A percentile compares a stretch with the other conserved stretches of the same genome.
Evolutionary conservation across 1,284 basidiomycete genomes (phyloP).

Genomic region (Rhodotorula sp.): DNA sequence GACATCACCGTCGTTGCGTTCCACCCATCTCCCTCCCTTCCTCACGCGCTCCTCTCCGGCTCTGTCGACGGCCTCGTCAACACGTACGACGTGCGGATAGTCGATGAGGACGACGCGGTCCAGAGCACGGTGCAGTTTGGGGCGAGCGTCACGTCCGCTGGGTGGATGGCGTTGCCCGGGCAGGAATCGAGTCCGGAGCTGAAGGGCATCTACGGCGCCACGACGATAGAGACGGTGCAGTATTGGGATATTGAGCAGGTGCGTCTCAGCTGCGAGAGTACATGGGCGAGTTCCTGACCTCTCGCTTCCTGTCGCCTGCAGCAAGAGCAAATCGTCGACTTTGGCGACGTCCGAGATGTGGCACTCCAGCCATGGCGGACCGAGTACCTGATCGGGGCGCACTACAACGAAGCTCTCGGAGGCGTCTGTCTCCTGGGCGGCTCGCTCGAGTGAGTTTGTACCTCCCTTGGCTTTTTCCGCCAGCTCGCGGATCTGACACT

Average conservation of each 20-base stretch:
- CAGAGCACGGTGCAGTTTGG: constrained; percentile 44
- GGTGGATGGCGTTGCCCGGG: constrained; percentile 39
- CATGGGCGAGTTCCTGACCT: background rate
- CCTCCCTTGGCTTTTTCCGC: background rate
- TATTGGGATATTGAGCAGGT: constrained; percentile 40
- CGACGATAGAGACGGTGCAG: constrained; percentile 44
- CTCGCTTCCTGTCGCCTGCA: background rate
- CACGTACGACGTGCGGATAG: constrained; percentile 50
- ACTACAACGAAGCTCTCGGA: constrained; percentile 32
- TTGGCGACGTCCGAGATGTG: constrained; percentile 40
- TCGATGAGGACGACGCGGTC: constrained; percentile 55
- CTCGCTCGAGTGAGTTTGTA: constrained; percentile 30
- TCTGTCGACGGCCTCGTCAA: constrained; percentile 54
- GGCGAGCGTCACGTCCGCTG: constrained; percentile 33
- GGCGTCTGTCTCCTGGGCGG: constrained; percentile 40
- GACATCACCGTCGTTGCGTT: constrained; percentile 54
- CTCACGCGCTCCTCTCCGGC: constrained; percentile 51
- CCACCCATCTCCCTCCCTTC: constrained; percentile 48
- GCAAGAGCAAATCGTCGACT: constrained; percentile 30
- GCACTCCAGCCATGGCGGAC: constrained; percentile 39
- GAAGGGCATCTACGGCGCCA: constrained; percentile 39
- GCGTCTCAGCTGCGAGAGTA: constrained; percentile 2
- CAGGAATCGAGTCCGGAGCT: constrained; percentile 13
- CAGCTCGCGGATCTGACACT: background rate
- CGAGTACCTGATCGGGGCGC: constrained; percentile 36